Evolutionary conservation across 2,329 filamentous ascomycete species (phyloP), one percentile per base, ranked within the genome.

Genomic region (Pleoardoris graminearum): DNA sequence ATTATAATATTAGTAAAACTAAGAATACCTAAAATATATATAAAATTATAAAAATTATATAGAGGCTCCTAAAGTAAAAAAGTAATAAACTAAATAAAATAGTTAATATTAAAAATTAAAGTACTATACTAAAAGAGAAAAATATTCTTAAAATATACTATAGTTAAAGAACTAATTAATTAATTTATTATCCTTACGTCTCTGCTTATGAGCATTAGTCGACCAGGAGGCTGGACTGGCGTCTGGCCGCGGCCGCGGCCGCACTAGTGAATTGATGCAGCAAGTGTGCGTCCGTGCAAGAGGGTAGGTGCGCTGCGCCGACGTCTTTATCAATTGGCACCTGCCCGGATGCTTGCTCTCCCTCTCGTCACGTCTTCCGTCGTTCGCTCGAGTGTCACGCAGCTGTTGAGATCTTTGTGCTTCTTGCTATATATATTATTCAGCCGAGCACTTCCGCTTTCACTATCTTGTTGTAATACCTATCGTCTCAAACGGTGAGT

Each of bases 271-370:
- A 22, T 38, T 22, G 3, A 19, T 42, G 21, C 37, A 32, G 16
- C 23, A 30, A 29, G 50, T 38, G 50, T 39, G 39, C 47, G 50
- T 32, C 22, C 50, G 21, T 44, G 51, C 59, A 55, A 39, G 16
- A 35, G 35, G 51, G 51, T 47, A 35, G 47, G 51, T 51, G 50
- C 52, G 54, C 61, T 58, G 55, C 54, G 49, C 7, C 4, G 30
- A n/a, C 61, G 58, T 67, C 66, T 68, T 68, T 70, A 66, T 66
- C 60, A 53, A 17, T 46, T n/a, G 22, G 35, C 51, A 46, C 45
- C 27, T 57, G 50, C 53, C 51, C 45, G 27, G 25, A n/a, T 4
- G 36, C 48, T 51, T 6, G 51, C 61, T 50, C 29, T 51, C 42
- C 43, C 48, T 52, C 23, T 17, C 41, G 27, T 51, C 51, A 48